These are phyloP conservation scores for Xylaria venustula DNA, from an alignment of 495 filamentous ascomycete species.

Conservation along the genomic window DNA sequence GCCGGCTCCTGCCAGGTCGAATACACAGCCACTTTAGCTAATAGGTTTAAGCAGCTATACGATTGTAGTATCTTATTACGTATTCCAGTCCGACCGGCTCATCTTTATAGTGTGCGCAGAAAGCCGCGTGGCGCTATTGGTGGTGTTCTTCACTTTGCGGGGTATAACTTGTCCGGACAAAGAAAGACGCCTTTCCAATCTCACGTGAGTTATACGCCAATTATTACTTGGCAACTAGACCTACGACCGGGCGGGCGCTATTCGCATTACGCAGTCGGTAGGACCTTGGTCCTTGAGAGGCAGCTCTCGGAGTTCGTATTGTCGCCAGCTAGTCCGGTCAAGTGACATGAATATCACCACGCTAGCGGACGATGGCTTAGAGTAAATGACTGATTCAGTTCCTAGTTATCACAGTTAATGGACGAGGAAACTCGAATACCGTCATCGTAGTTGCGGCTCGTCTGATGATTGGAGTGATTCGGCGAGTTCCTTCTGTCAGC, in stretches of 20 bases:
- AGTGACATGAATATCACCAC: not conserved
- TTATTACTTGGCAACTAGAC: not conserved
- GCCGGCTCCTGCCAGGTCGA: not conserved
- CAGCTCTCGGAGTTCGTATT: slow-evolving; percentile 1
- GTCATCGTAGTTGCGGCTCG: not conserved
- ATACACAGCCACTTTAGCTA: not conserved
- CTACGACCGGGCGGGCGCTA: too few species aligned
- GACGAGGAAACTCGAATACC: too few species aligned
- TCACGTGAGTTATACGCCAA: not conserved
- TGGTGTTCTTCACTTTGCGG: not conserved
- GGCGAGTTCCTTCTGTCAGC: not conserved
- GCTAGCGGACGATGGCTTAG: slow-evolving; percentile 1
- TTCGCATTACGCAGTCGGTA: too few species aligned
- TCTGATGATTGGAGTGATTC: not conserved
- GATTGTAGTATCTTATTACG: not conserved
- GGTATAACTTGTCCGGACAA: not conserved
- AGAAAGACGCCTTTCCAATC: not conserved
- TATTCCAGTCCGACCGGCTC: not conserved
- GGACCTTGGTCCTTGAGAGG: not conserved
- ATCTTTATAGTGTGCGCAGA: not conserved
- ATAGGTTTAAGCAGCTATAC: not conserved
- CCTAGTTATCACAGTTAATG: too few species aligned
- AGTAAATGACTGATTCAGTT: too few species aligned
- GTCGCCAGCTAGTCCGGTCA: not conserved
- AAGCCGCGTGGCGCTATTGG: not conserved